Percentiles rank a stretch among this genome's conserved stretches.
Evolutionary conservation across 2,329 filamentous ascomycete genomes (phyloP).

Genomic region (Colletotrichum agaves): DNA sequence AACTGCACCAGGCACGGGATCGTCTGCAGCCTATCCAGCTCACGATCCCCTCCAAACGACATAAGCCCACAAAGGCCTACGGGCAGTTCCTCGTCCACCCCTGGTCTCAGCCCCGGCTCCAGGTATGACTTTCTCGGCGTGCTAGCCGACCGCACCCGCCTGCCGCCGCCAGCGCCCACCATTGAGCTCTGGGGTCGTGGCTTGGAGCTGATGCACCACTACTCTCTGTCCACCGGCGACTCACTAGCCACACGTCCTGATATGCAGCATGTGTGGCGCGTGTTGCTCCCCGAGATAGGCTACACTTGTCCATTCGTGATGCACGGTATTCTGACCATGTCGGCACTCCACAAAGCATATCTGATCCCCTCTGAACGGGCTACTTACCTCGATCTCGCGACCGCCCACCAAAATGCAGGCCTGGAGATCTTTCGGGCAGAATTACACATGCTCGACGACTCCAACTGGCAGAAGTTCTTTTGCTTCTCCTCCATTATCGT

Average conservation of each 20-base stretch:
- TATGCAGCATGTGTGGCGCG: conserved; percentile 43
- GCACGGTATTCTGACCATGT: conserved; percentile 45
- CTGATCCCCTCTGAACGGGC: conserved; percentile 41
- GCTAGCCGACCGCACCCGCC: not conserved
- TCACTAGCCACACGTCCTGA: conserved; percentile 41
- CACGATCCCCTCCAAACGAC: not conserved
- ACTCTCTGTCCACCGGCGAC: conserved; percentile 42
- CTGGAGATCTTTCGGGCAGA: conserved; percentile 44
- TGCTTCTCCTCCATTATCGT: conserved; percentile 55
- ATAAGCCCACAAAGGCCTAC: not conserved
- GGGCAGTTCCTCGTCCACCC: not conserved
- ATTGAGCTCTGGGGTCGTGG: conserved; percentile 29
- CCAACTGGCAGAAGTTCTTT: conserved; percentile 47
- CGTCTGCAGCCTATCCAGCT: conserved; percentile 42
- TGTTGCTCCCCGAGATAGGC: conserved; percentile 42
- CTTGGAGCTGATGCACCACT: conserved; percentile 48
- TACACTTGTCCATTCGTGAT: conserved; percentile 44
- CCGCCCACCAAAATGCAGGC: conserved; percentile 46
- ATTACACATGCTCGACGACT: conserved; percentile 37
- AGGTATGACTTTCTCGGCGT: conserved; percentile 1
- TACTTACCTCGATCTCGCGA: conserved; percentile 42
- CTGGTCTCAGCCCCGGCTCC: not conserved
- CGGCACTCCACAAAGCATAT: conserved; percentile 46
- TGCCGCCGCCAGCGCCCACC: not conserved
- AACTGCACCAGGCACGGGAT: conserved; percentile 45